phyloP scores from a whole-genome alignment of 2,329 filamentous ascomycete genomes.

The Colletotrichum agaves region DNA sequence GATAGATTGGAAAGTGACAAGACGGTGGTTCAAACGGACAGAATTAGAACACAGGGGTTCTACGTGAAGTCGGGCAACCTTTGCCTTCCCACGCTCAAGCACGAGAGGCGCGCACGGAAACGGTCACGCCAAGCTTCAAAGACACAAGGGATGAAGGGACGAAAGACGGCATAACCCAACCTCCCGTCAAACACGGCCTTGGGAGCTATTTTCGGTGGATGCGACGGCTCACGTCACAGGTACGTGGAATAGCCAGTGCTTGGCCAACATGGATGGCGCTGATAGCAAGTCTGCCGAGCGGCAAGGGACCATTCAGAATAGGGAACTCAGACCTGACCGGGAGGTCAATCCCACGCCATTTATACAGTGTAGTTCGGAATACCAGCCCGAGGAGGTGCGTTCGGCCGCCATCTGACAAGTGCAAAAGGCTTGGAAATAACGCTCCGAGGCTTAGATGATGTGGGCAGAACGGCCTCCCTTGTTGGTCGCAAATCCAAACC shows the following conservation, averaged over 20 bases:
- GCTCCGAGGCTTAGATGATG: not conserved
- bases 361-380: conserved; percentile 21
- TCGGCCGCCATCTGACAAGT: conserved; percentile 20
- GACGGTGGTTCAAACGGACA: conserved; percentile 30
- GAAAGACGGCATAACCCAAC: conserved; percentile 11
- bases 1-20: conserved; percentile 10
- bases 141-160: conserved; percentile 25
- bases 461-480: conserved; percentile 1
- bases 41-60: conserved; percentile 24
- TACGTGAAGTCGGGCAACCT: not conserved
- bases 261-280: conserved; percentile 26
- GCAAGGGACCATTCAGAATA: conserved; percentile 13
- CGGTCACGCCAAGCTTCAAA: conserved; percentile 34
- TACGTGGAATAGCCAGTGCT: conserved; percentile 29
- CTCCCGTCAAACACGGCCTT: conserved; percentile 13
- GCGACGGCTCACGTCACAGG: conserved; percentile 37
- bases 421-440: not conserved
- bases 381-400: conserved; percentile 20
- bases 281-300: conserved; percentile 16
- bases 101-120: conserved; percentile 16
- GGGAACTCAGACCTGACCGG: conserved; percentile 6
- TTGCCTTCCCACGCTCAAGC: conserved; percentile 17
- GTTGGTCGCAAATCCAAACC: not conserved
- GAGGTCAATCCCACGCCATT: not conserved
- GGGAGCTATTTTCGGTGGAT: conserved; percentile 30